phyloP scores from a whole-genome alignment of 2,329 filamentous ascomycete genomes.

The Nemania diffusa region DNA sequence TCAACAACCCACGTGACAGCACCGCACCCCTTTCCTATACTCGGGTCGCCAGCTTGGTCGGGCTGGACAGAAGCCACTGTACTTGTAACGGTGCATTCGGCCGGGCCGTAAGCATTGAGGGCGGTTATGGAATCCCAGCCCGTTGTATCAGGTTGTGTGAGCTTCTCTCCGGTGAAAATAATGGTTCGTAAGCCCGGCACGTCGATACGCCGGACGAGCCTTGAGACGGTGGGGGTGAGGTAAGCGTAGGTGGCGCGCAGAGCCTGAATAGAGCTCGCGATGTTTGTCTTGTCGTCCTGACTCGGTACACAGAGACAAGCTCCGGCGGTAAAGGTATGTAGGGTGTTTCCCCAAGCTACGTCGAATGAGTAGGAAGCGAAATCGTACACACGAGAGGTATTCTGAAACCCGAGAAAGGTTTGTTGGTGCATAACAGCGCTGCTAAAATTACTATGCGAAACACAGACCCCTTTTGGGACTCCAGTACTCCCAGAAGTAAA shows the following conservation, averaged over 20 bases:
- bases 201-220: not conserved
- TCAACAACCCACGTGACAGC: constrained; percentile 13
- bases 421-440: not conserved
- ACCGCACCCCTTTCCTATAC: constrained; percentile 1
- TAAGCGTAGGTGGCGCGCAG: not conserved
- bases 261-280: not conserved
- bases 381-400: constrained; percentile 7
- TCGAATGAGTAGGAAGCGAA: constrained; percentile 16
- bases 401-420: not conserved
- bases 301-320: constrained; percentile 14
- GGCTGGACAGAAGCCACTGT: not conserved
- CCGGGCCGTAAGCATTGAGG: constrained; percentile 8
- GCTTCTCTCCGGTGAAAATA: not conserved
- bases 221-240: not conserved
- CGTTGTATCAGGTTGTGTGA: not conserved
- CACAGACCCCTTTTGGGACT: constrained; percentile 6
- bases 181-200: not conserved
- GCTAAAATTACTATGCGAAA: constrained; percentile 7
- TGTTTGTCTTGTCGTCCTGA: constrained; percentile 3
- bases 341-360: constrained; percentile 6
- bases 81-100: constrained; percentile 6
- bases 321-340: constrained; percentile 7
- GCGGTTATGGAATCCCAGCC: not conserved
- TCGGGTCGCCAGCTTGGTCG: not conserved
- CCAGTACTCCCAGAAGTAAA: constrained; percentile 17